Evolutionary conservation across 768 basidiomycete species (phyloP), one percentile per base, ranked within the genome.

Genomic region (Trametes sanguinea): DNA sequence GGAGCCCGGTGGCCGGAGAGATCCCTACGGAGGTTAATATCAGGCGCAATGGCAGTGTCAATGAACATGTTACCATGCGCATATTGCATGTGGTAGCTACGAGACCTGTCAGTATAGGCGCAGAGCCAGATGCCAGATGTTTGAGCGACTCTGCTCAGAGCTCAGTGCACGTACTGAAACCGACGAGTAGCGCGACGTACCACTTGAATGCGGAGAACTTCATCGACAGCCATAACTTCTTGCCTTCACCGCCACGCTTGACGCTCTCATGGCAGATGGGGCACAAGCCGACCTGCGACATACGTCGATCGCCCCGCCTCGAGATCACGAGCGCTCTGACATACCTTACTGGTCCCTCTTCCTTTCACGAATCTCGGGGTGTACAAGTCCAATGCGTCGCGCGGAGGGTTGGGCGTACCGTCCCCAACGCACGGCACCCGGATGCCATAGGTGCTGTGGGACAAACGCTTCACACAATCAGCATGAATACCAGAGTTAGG

Each of bases 151-250:
- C 57, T 59, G 30, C 27, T 32, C 52, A n/a, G 8, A 2, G 17
- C 11, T 64, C 14, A 57, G 32, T 17, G 22, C 22, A 22, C 22
- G 22, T 22, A 22, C 22, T 29, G 30, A 44, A 17, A 9, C 27
- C 22, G 22, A 22, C 22, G 22, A 22, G 22, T 22, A 22, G 22
- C 22, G 22, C 22, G 22, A 79, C 82, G 14, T 61, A 87, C 88
- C 77, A 91, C 90, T 92, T 92, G 77, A 85, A 92, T 17, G 90
- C 90, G 13, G 87, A 89, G 68, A 88, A 86, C 66, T 92, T 92
- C 83, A 85, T 91, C 2, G 85, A 83, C 37, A 91, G 73, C 91
- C 92, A 93, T 30, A 87, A 62, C 42, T 80, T 78, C 67, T 82
- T 84, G 2, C 82, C 83, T 57, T 81, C 82, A 0, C 90, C 91